Evolutionary conservation across 352 stramenopile species (phyloP).

Genomic region (Phytophthora foliorum): DNA sequence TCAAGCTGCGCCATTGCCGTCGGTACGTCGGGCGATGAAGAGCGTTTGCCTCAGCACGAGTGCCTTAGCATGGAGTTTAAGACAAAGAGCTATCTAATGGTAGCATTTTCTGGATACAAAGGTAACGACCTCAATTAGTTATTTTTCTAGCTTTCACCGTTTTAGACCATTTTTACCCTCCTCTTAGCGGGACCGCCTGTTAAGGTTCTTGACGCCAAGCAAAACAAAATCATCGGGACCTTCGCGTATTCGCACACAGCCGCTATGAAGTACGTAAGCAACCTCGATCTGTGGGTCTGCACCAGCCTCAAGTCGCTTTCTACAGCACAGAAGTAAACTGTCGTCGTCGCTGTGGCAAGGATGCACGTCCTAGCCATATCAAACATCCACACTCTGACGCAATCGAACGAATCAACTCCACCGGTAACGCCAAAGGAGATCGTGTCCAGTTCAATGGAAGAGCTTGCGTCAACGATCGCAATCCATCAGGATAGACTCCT

Average conservation of each 20-base stretch:
- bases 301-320: background rate
- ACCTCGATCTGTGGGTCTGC: slow-evolving; percentile 1
- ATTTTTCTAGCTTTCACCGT: too few species aligned
- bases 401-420: background rate
- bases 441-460: background rate
- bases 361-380: background rate
- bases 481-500: background rate
- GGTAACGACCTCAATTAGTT: too few species aligned
- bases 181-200: too few species aligned
- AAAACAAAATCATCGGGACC: slow-evolving; percentile 2
- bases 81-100: too few species aligned
- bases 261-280: background rate
- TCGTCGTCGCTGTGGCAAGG: background rate
- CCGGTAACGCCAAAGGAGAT: slow-evolving; percentile 1
- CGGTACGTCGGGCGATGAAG: too few species aligned
- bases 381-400: background rate
- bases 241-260: slow-evolving; percentile 8
- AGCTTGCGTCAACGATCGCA: background rate
- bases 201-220: background rate
- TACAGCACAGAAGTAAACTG: background rate
- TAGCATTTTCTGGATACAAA: too few species aligned
- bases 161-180: too few species aligned
- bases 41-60: too few species aligned
- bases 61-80: too few species aligned
- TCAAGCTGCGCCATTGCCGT: too few species aligned